These are phyloP conservation scores for Blakeslea trispora DNA, from an alignment of 371 early-diverging fungal species.

Conservation along the genomic window DNA sequence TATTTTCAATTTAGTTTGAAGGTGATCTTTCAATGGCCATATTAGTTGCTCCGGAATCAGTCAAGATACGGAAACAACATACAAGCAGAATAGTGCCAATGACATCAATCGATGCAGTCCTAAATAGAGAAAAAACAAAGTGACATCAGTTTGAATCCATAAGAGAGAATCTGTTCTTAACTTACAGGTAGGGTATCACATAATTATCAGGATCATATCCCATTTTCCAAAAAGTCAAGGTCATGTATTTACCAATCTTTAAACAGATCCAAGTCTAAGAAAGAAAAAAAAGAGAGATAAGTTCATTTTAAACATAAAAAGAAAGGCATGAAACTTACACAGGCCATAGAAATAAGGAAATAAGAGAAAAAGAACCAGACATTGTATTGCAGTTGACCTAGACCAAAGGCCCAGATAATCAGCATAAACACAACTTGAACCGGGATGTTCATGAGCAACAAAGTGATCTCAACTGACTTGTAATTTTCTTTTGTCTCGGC, in stretches of 20 bases:
- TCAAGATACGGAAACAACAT: constrained; percentile 38
- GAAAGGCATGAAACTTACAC: constrained; percentile 31
- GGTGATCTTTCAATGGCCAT: constrained; percentile 23
- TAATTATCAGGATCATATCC: constrained; percentile 84
- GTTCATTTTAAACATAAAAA: no score
- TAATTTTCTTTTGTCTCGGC: constrained; percentile 55
- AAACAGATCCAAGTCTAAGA: constrained; percentile 47
- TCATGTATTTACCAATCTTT: constrained; percentile 57
- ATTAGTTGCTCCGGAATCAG: constrained; percentile 34
- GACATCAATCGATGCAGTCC: constrained; percentile 61
- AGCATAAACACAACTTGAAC: constrained; percentile 69
- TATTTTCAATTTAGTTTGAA: no score
- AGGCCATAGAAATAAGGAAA: constrained; percentile 40
- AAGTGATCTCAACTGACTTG: constrained; percentile 54
- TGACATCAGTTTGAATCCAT: not conserved
- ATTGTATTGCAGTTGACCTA: constrained; percentile 52
- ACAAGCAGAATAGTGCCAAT: constrained; percentile 58
- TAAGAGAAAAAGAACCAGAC: constrained; percentile 46
- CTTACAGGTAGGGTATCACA: constrained; percentile 76
- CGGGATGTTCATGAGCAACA: constrained; percentile 73
- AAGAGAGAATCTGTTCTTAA: constrained; percentile 4
- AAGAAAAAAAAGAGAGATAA: no score
- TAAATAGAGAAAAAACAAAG: constrained; percentile 12
- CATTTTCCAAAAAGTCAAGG: constrained; percentile 61
- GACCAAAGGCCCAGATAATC: constrained; percentile 55